Percentiles rank a stretch among this genome's conserved stretches.
Conservation (phyloP, 2,329 filamentous ascomycete species). For the Dryadomyces quercivorus region DNA sequence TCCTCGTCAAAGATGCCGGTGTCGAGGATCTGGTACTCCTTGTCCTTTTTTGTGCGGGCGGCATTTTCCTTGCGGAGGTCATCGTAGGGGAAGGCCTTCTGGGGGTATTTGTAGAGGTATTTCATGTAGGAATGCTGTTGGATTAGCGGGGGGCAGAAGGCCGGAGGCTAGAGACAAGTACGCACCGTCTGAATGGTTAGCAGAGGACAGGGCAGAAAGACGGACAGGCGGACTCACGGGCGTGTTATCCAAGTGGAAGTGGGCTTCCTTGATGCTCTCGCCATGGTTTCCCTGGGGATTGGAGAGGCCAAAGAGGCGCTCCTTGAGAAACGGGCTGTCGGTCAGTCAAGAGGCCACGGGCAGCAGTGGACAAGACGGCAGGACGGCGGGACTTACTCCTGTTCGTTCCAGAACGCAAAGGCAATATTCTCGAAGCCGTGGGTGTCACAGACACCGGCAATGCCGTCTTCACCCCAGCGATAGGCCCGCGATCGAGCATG, state of each 20-base stretch:
- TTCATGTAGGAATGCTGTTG: slow-evolving; percentile 97
- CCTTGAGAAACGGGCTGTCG: slow-evolving; percentile 76
- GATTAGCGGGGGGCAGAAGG: neutral
- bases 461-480: slow-evolving; percentile 94
- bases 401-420: slow-evolving; percentile 95
- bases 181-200: slow-evolving; percentile 30
- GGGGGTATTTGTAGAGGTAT: slow-evolving; percentile 94
- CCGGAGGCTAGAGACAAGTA: neutral
- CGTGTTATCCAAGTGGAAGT: slow-evolving; percentile 94
- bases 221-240: slow-evolving; percentile 36
- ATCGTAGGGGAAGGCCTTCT: slow-evolving; percentile 83
- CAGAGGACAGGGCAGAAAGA: slow-evolving; percentile 16
- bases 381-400: slow-evolving; percentile 51
- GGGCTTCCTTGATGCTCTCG: slow-evolving; percentile 90
- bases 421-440: slow-evolving; percentile 87
- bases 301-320: slow-evolving; percentile 85
- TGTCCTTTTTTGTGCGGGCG: slow-evolving; percentile 59
- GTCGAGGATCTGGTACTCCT: slow-evolving; percentile 85
- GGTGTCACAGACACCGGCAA: slow-evolving; percentile 84
- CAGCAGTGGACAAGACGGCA: neutral
- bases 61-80: slow-evolving; percentile 78
- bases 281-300: slow-evolving; percentile 97
- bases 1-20: slow-evolving; percentile 81
- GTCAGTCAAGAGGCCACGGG: neutral
- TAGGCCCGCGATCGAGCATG: slow-evolving; percentile 80